Base-by-base conservation (phyloP, 2,329 filamentous ascomycete genomes). In the Phaeophleospora eucalypticola region DNA sequence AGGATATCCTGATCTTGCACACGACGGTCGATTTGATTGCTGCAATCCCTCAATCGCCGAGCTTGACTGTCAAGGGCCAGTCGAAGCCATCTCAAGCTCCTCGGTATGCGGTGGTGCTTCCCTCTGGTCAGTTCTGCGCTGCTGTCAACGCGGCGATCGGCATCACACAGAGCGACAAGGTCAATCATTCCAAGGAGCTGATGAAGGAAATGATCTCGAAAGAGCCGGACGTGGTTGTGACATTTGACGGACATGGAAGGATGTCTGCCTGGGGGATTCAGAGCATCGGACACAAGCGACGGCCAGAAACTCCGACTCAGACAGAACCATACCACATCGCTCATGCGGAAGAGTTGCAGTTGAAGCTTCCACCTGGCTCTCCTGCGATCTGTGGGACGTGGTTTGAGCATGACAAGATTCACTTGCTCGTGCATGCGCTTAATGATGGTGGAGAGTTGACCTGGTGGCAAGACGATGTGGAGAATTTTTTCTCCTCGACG, bases 191-290 rank as follows among this genome's bases (percentile, higher is more conserved):
- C 4, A 73, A 96, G 41, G 84, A 93, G 57, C 88, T 95, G 62
- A 73, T 97, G 4, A 85, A 95, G 36, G 86, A 89, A 56, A 79
- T 96, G 57, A 88, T 89, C 8, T 93, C 91, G 52, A 84, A 84
- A 43, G 86, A 79, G 46, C 88, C 90, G 0, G 93, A 98, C 64
- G 81, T 98, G 2, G 93, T 89, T 56, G 77, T 97, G 18, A 82
- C 91, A 7, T 74, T 95, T 39, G 89, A 97, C 66, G 83, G 84
- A n/a, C 74, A 78, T 39, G 91, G 91, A 1, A 83, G 84, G 55
- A 88, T 97, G 85, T 89, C 87, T 34, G 89, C 88, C 0, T 96
- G 91, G 87, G 91, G 89, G 0, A 71, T 98, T 46, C 90, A 97
- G 65, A 90, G 91, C 61, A 79, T 95, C 16, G 84, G 86, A 29